Evolutionary conservation across 2,329 filamentous ascomycete genomes (phyloP), one percentile per base, ranked within the genome.

Genomic region (Fusarium chuoi): DNA sequence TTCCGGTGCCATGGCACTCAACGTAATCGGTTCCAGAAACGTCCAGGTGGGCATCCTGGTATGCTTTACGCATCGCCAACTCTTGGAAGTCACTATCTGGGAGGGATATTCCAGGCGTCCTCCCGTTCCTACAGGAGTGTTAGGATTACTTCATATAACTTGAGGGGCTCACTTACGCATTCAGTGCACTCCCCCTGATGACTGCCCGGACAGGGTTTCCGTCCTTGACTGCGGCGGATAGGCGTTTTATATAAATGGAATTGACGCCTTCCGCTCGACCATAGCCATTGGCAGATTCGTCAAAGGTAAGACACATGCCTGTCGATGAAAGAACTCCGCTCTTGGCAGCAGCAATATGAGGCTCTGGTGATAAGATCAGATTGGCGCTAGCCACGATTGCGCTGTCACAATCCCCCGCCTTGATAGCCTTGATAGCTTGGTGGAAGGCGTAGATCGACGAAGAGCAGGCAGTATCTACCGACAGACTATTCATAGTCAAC

Each of bases 141-240:
- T 8, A 51, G n/a, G 0, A 3, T 35, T 1, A 0, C 11, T 1
- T 5, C 11, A 7, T 14, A 24, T 0, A 7, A 7, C 0, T 13
- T 10, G 1, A 10, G 30, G 3, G 22, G 6, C 5, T 14, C 3
- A 20, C 48, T 51, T 51, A 35, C 48, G 48, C 48, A 30, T 51
- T 51, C 0, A 51, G 6, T 14, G 30, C 48, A 11, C 48, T 51
- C 9, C 48, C 48, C 4, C 48, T 35, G 4, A 51, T 24, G 3
- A 51, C 22, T 11, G 48, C 48, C 10, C 48, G 30, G 4, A 51
- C 10, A 0, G 48, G 48, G 7, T 51, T 51, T 3, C 30, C 17
- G 0, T 51, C 11, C 5, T 20, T 51, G 0, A 35, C 2, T 3
- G 48, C 30, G 11, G 22, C 11, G 7, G 48, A 35, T 3, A 51